Base-by-base conservation (phyloP, 2,329 filamentous ascomycete species). In the Ramularia endophylla region DNA sequence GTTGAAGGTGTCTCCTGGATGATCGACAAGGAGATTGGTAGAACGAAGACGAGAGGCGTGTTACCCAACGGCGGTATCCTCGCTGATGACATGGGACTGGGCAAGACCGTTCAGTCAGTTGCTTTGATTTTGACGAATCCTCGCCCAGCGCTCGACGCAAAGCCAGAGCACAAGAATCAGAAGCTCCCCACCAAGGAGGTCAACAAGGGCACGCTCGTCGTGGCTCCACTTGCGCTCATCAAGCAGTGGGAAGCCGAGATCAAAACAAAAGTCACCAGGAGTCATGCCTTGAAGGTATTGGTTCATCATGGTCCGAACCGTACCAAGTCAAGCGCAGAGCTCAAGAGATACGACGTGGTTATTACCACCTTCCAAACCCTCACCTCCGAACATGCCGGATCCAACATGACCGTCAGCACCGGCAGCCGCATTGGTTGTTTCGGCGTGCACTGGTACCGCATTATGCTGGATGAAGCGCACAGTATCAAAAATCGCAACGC, bases 401-500 rank as follows among this genome's bases (percentile, higher is more conserved):
- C 81, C 8, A 80, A 77, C 29, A 77, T 77, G 34, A 72, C 69
- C 3, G 71, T 73, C 6, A 72, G 79, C 38, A 76, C 77, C 8
- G 77, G 78, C 8, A 64, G 80, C 28, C 84, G 89, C 57, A 78
- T 81, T 38, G 90, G 89, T 8, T 90, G 89, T 56, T 95, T 95
- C 59, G 88, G 87, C 8, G 71, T 95, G 5, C 81, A 90, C 57
- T 98, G 92, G 92, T 97, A 92, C 69, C 84, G 92, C 38, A 78
- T 95, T 47, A 90, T 98, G 50, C 75, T 98, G 2, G 92, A 98
- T 50, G 92, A 98, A 68, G 92, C 92, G 1, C 92, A 98, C 63
- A 94, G 86, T 2, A 95, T 98, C 75, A 98, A 98, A 69, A 98
- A 98, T 60, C 83, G 90, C 49, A 95, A 94, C 53, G 88, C 92